Percentiles rank a stretch among this genome's conserved stretches.
Evolutionary conservation across 2,329 filamentous ascomycete species (phyloP).

Genomic region (Aspergillus latus): DNA sequence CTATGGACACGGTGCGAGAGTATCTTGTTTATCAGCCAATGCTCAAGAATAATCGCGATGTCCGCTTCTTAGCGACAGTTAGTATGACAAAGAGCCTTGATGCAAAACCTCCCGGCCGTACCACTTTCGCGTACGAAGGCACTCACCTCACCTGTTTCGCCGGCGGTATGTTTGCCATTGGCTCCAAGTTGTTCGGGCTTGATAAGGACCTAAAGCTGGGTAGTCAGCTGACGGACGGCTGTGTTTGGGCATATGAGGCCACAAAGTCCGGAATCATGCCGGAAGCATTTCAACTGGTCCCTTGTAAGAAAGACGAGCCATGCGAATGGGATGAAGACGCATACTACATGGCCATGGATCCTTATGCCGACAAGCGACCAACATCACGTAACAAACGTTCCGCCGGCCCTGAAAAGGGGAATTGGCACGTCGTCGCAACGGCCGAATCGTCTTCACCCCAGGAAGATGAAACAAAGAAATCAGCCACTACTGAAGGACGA

Average conservation of each 20-base stretch:
- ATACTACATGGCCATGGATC: slow-evolving; percentile 49
- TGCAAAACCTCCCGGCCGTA: slow-evolving; percentile 19
- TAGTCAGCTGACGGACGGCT: slow-evolving; percentile 58
- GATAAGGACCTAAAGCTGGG: slow-evolving; percentile 56
- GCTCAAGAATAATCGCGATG: slow-evolving; percentile 41
- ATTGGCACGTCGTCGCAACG: slow-evolving; percentile 22
- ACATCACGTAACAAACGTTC: slow-evolving; percentile 13
- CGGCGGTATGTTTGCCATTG: slow-evolving; percentile 63
- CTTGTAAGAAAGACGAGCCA: slow-evolving; percentile 45
- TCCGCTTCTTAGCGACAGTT: slow-evolving; percentile 42
- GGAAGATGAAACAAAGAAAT: slow-evolving; percentile 3
- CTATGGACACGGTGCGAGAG: slow-evolving; percentile 41
- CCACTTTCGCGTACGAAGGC: slow-evolving; percentile 50
- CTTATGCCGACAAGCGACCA: slow-evolving; percentile 30
- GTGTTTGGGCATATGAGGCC: slow-evolving; percentile 62
- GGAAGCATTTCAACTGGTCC: slow-evolving; percentile 55
- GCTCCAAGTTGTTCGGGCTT: slow-evolving; percentile 58
- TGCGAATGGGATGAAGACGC: slow-evolving; percentile 57
- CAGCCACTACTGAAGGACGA: not conserved
- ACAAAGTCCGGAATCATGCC: slow-evolving; percentile 62
- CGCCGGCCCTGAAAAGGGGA: slow-evolving; percentile 16
- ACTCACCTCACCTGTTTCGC: slow-evolving; percentile 62
- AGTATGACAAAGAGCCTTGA: slow-evolving; percentile 20
- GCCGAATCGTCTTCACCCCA: not conserved
- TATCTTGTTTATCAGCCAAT: slow-evolving; percentile 49